Percentiles rank a stretch among this genome's conserved stretches.
phyloP scores from a whole-genome alignment of 805 yeast species.

The Ogataea degrootiae region DNA sequence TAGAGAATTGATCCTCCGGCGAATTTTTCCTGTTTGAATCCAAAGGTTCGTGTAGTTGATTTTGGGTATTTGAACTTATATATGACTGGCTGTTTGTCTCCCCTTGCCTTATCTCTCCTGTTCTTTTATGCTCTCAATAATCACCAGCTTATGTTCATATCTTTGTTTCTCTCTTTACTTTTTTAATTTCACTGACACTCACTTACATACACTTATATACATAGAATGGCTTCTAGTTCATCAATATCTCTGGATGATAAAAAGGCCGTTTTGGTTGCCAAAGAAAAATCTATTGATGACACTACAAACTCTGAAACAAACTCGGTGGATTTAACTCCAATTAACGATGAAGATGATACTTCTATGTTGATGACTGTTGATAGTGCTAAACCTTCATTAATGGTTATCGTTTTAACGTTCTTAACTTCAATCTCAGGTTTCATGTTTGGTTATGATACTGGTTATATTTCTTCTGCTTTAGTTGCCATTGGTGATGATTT shows the following conservation, averaged over 20 bases:
- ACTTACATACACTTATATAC: no score
- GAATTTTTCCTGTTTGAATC: no score
- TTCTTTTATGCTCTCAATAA: no score
- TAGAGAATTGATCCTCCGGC: no score
- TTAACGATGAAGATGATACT: constrained; percentile 45
- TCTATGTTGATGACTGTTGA: constrained; percentile 41
- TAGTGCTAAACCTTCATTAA: constrained; percentile 29
- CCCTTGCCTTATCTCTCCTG: no score
- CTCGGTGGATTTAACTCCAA: constrained; percentile 20
- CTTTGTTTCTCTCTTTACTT: no score
- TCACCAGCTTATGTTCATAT: no score
- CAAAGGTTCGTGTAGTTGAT: no score
- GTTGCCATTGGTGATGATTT: constrained; percentile 49
- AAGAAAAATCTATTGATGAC: constrained; percentile 2
- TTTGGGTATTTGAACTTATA: no score
- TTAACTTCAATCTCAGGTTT: constrained; percentile 53
- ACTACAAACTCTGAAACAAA: not conserved
- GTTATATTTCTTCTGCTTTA: constrained; percentile 52
- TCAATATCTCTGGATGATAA: not conserved
- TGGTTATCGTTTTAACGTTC: constrained; percentile 41
- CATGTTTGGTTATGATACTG: constrained; percentile 60
- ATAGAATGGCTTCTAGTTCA: no score
- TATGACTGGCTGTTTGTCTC: no score
- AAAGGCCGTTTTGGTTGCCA: constrained; percentile 2
- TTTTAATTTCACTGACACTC: no score